phyloP scores from a whole-genome alignment of 768 basidiomycete species.

The Xerocomellus intermedius region DNA sequence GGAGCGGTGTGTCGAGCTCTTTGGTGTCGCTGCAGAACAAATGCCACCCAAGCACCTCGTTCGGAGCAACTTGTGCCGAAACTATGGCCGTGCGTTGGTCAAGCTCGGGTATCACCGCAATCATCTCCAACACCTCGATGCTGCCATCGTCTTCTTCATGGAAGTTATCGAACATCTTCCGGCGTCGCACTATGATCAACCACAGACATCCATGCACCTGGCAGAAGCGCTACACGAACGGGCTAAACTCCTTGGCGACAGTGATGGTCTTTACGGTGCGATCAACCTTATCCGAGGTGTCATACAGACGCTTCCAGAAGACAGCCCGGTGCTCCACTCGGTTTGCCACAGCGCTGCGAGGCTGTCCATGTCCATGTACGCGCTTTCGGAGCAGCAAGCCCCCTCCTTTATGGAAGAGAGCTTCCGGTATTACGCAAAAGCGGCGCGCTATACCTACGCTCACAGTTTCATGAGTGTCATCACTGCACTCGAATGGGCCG shows the following conservation, averaged over 20 bases:
- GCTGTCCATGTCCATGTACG: not conserved
- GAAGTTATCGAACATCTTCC: slow-evolving; percentile 10
- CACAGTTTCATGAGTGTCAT: slow-evolving; percentile 7
- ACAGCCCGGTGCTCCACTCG: not conserved
- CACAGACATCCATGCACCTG: not conserved
- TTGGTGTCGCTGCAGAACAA: slow-evolving; percentile 3
- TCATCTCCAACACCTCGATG: not conserved
- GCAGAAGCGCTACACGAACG: slow-evolving; percentile 3
- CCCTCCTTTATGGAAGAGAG: slow-evolving; percentile 8
- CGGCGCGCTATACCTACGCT: slow-evolving; percentile 4
- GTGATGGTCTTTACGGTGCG: not conserved
- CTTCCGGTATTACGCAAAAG: slow-evolving; percentile 14
- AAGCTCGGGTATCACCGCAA: slow-evolving; percentile 4
- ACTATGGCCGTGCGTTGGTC: slow-evolving; percentile 12
- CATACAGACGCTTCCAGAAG: slow-evolving; percentile 7
- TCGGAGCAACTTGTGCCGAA: slow-evolving; percentile 4
- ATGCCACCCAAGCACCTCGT: slow-evolving; percentile 12
- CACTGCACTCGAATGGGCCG: slow-evolving; percentile 16
- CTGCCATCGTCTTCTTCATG: slow-evolving; percentile 10
- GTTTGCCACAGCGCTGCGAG: not conserved
- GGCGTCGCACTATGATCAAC: slow-evolving; percentile 10
- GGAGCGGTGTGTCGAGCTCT: slow-evolving; percentile 13
- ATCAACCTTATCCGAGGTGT: not conserved
- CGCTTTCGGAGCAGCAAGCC: not conserved
- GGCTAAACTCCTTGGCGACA: not conserved